Evolutionary conservation across 2,329 filamentous ascomycete genomes (phyloP), one percentile per base, ranked within the genome.

Genomic region (Macrophomina tecta): DNA sequence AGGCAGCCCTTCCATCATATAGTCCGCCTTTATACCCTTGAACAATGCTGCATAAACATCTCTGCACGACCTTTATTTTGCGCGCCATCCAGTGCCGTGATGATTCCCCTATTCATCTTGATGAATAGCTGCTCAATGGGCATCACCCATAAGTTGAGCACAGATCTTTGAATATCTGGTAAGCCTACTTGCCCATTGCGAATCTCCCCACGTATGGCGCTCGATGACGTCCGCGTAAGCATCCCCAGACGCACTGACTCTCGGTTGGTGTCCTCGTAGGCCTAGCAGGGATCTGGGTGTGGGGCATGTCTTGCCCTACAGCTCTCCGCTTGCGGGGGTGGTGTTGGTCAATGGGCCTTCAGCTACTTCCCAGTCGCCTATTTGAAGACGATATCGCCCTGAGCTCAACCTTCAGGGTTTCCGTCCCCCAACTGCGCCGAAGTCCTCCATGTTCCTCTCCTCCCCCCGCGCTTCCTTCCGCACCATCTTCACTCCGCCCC

Each of bases 391-490:
- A 3, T 6, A 55, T 30, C 42, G 53, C n/a, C 18, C 14, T 38
- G 49, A 32, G 4, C 8, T 34, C 49, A 7, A 5, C 30, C 40
- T n/a, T 65, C 63, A 65, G 16, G 45, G 14, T 28, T 48, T 11
- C 16, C 18, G 42, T 5, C 32, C 28, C 4, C 30, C 45, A 23
- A 65, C 14, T 18, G 52, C 32, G 12, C 68, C 69, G 67, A 80
- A 80, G 66, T 80, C 78, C 65, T 80, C 78, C 76, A 80, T 78
- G 64, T 78, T 73, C 42, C 64, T 74, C 45, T 69, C 67, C 38
- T 51, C 32, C 18, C 66, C 65, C 34, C 60, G 53, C 11, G 66
- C 61, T 49, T 65, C 65, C 55, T 71, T 70, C 45, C 69, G 66
- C 53, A 70, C 70, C 30, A 72, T 61, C 45, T 42, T 61, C 16